Percentiles rank a stretch among this genome's conserved stretches.
Conservation (phyloP, 192 early-diverging fungal species). For the Mortierella claussenii region DNA sequence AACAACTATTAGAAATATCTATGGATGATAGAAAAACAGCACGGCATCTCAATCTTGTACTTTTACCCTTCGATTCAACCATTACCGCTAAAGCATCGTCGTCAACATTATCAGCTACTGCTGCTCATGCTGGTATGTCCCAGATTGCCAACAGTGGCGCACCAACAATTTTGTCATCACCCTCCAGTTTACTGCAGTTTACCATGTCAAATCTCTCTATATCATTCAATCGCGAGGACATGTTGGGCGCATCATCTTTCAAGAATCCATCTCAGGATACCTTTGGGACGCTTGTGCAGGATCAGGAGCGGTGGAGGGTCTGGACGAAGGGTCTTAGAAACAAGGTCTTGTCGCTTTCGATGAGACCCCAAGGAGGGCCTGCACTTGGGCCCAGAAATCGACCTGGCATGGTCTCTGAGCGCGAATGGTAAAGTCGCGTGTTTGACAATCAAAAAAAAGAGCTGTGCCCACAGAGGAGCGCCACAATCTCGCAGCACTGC, state of each 20-base stretch:
- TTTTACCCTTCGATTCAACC: conserved; percentile 29
- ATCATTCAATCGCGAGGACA: conserved; percentile 7
- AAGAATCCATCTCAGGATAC: conserved; percentile 8
- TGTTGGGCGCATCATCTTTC: conserved; percentile 8
- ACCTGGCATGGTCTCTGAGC: conserved; percentile 37
- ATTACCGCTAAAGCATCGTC: conserved; percentile 1
- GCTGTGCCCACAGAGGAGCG: too few species aligned
- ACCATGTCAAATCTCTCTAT: conserved; percentile 12
- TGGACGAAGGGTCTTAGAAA: conserved; percentile 36
- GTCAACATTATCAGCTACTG: not conserved
- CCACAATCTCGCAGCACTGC: too few species aligned
- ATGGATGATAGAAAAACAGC: conserved; percentile 13
- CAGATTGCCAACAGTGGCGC: not conserved
- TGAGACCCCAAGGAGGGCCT: conserved; percentile 41
- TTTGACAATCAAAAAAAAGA: not conserved
- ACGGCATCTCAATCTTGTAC: conserved; percentile 26
- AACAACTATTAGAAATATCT: not conserved
- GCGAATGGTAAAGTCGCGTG: conserved; percentile 25
- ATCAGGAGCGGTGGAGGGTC: conserved; percentile 31
- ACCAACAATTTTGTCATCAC: not conserved
- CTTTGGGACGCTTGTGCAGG: conserved; percentile 11
- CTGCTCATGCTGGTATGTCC: not conserved
- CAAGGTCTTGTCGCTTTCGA: conserved; percentile 42
- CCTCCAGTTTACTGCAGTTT: not conserved
- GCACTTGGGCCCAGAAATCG: conserved; percentile 34